Base-by-base conservation (phyloP, 495 filamentous ascomycete genomes). In the Xylaria curta region DNA sequence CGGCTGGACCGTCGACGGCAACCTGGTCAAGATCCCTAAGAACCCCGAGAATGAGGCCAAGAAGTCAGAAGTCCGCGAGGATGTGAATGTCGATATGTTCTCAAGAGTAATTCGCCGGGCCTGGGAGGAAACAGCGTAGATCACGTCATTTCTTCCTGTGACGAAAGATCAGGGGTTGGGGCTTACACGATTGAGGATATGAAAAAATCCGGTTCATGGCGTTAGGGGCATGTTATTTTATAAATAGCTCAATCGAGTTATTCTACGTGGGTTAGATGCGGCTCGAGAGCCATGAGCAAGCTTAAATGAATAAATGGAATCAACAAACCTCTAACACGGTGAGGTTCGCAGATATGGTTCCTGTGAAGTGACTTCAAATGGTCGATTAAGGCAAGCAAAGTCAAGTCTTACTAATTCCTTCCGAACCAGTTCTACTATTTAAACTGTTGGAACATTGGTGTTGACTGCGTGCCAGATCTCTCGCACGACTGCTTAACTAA, bases 21-120 rank as follows among this genome's bases (percentile, higher is more conserved):
- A 26, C 40, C 38, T 56, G 2, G 84, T 89, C 36, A 89, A 95
- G 64, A 90, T 89, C 81, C 96, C 97, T 60, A 85, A 91, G 79
- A 99, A 98, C 82, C 92, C 96, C 82, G 97, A 99, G 87, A 99
- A 99, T 82, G 95, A 98, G 89, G 97, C 94, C 38, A 95, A 96
- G 87, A 95, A 95, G 76, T 93, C 94, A 53, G 93, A 98, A 76
- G 94, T 97, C 79, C 89, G 95, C 81, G 97, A 99, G 87, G 94
- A 94, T 73, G 97, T 99, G 60, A 92, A 93, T 85, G 94, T 99
- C 71, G 95, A 97, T 67, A 94, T 94, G 83, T 94, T 94, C 79
- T 81, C 88, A 46, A 85, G 91, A 66, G 90, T 98, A 71, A 90
- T 98, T 77, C 88, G 91, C 76, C 85, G 96, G 73, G 91, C 92